Conservation (phyloP, 495 filamentous ascomycete genomes). For the Aspergillus affinis region DNA sequence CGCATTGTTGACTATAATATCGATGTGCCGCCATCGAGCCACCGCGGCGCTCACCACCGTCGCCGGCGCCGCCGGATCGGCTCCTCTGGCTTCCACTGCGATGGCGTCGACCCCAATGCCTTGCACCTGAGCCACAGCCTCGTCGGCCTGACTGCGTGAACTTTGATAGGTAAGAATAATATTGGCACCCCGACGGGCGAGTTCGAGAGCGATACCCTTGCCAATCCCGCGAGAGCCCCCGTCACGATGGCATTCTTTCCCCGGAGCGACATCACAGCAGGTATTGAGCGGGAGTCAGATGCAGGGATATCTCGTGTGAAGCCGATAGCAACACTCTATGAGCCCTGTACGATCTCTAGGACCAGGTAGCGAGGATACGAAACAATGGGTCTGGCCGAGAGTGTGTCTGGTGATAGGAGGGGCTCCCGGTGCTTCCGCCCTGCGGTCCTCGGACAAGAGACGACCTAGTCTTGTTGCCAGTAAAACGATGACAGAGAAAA, state of each 20-base stretch:
- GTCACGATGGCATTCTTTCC: conserved; percentile 19
- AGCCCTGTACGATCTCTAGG: no score
- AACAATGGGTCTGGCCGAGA: no score
- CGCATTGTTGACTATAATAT: conserved; percentile 26
- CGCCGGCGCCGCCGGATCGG: conserved; percentile 21
- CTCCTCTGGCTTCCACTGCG: conserved; percentile 2
- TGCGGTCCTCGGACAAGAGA: no score
- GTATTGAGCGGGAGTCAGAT: no score
- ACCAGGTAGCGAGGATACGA: no score
- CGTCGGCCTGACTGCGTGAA: conserved; percentile 1
- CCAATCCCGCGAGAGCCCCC: conserved; percentile 32
- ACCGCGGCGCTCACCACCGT: background rate
- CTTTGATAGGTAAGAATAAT: conserved; percentile 16
- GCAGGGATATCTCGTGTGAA: no score
- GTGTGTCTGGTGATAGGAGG: no score
- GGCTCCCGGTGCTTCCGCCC: no score
- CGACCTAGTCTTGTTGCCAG: no score
- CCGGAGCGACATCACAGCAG: background rate
- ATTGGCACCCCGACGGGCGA: conserved; percentile 30
- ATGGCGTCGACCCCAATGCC: background rate
- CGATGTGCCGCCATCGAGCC: conserved; percentile 29
- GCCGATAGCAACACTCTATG: no score
- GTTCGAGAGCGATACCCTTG: conserved; percentile 25
- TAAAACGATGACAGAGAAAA: no score
- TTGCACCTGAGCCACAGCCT: background rate